Conservation (phyloP, 352 stramenopile species). For the Pythium diclinum region DNA sequence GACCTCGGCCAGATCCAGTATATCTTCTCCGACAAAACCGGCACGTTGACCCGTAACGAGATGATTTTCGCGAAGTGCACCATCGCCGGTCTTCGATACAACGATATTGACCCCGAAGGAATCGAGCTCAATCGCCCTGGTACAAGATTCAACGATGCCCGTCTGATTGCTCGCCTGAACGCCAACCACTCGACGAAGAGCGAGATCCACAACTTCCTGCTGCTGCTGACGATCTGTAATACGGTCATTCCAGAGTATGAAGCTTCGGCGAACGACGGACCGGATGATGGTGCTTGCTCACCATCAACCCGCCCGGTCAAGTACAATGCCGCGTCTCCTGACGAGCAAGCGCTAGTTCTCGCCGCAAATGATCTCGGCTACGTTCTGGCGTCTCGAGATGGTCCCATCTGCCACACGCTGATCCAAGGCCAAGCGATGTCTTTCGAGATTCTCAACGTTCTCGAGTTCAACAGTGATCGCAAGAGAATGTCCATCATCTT, state of each 20-base stretch:
- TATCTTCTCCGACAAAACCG: constrained; percentile 89
- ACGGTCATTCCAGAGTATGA: constrained; percentile 82
- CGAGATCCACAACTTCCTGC: constrained; percentile 83
- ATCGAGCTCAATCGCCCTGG: constrained; percentile 43
- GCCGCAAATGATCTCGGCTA: constrained; percentile 76
- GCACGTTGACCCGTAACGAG: constrained; percentile 84
- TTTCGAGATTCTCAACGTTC: constrained; percentile 94
- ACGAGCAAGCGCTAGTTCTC: constrained; percentile 78
- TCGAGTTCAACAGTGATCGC: constrained; percentile 97
- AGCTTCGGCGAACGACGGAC: constrained; percentile 2
- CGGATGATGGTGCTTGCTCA: not conserved
- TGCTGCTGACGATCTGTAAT: constrained; percentile 86
- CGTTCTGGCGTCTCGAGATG: constrained; percentile 61
- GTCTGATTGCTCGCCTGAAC: constrained; percentile 68
- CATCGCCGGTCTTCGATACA: constrained; percentile 90
- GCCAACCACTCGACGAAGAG: constrained; percentile 80
- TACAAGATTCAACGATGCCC: constrained; percentile 77
- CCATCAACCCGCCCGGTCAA: constrained; percentile 36
- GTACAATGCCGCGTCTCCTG: constrained; percentile 84
- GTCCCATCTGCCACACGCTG: constrained; percentile 57
- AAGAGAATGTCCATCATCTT: constrained; percentile 99
- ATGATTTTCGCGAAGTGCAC: constrained; percentile 92
- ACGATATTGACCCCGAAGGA: constrained; percentile 71
- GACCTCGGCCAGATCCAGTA: constrained; percentile 89
- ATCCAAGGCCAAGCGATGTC: constrained; percentile 68